A percentile compares a stretch with the other conserved stretches of the same genome.
phyloP scores from a whole-genome alignment of 1,284 basidiomycete genomes.

The Heimioporus retisporus region DNA sequence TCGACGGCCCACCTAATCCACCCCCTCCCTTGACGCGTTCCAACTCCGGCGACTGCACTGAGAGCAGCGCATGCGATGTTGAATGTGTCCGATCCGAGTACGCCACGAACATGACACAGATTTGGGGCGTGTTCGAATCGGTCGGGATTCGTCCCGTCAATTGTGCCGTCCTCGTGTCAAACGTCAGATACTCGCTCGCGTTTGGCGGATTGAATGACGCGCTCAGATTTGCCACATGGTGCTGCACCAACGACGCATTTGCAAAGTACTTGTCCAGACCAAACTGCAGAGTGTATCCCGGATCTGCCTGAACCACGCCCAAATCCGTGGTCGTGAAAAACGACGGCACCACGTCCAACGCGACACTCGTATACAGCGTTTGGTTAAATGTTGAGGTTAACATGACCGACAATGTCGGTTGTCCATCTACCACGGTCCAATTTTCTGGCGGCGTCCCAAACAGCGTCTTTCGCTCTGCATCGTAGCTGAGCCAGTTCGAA shows the following conservation, averaged over 20 bases:
- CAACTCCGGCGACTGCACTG: slow-evolving; percentile 58
- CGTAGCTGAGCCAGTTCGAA: slow-evolving; percentile 73
- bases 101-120: slow-evolving; percentile 69
- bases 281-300: slow-evolving; percentile 59
- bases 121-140: slow-evolving; percentile 46
- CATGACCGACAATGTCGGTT: slow-evolving; percentile 66
- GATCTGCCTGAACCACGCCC: slow-evolving; percentile 61
- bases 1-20: slow-evolving; percentile 52
- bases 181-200: slow-evolving; percentile 58
- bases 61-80: slow-evolving; percentile 72
- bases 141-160: slow-evolving; percentile 66
- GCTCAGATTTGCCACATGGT: slow-evolving; percentile 59
- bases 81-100: slow-evolving; percentile 75
- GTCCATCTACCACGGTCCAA: slow-evolving; percentile 36
- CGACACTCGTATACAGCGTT: slow-evolving; percentile 68
- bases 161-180: slow-evolving; percentile 56
- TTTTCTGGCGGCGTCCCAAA: slow-evolving; percentile 68
- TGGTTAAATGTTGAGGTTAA: slow-evolving; percentile 75
- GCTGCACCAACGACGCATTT: slow-evolving; percentile 45
- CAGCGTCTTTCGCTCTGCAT: slow-evolving; percentile 63
- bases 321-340: slow-evolving; percentile 72
- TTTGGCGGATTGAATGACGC: slow-evolving; percentile 61
- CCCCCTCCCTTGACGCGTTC: slow-evolving; percentile 37
- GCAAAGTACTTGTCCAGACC: slow-evolving; percentile 64
- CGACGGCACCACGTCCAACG: slow-evolving; percentile 73